Evolutionary conservation across 257 asterid genomes (phyloP).

Genomic region (Ocimum tenuiflorum): DNA sequence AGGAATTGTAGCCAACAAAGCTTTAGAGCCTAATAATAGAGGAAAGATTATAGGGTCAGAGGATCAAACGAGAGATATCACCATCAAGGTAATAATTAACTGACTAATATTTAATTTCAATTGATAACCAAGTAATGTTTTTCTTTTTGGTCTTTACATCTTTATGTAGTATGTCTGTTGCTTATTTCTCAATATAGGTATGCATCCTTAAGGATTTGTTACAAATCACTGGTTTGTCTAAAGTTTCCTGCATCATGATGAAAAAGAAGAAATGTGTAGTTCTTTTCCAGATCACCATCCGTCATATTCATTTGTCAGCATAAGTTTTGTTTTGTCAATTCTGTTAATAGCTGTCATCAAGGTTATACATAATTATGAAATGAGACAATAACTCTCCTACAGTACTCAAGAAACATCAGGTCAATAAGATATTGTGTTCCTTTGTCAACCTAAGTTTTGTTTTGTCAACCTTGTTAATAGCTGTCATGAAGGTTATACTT

Average conservation of each 20-base stretch:
- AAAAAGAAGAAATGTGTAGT: background rate
- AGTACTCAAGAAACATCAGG: background rate
- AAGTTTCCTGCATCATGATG: background rate
- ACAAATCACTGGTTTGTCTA: background rate
- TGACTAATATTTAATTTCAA: background rate
- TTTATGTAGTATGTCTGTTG: background rate
- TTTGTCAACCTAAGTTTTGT: background rate
- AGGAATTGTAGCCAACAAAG: too few species aligned
- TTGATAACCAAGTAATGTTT: background rate
- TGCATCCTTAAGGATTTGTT: background rate
- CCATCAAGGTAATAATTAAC: constrained; percentile 1
- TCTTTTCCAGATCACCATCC: background rate
- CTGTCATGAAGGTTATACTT: background rate
- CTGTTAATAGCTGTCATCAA: background rate
- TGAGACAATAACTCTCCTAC: background rate
- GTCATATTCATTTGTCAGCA: background rate
- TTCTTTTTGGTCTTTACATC: background rate
- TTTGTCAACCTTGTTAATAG: background rate
- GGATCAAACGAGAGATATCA: too few species aligned
- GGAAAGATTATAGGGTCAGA: too few species aligned
- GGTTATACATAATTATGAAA: background rate
- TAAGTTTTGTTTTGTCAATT: background rate
- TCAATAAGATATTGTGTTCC: background rate
- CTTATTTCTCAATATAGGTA: constrained; percentile 1
- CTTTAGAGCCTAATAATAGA: too few species aligned